Evolutionary conservation across 140 eudicot species (phyloP).

Genomic region (Bidens hawaiensis): DNA sequence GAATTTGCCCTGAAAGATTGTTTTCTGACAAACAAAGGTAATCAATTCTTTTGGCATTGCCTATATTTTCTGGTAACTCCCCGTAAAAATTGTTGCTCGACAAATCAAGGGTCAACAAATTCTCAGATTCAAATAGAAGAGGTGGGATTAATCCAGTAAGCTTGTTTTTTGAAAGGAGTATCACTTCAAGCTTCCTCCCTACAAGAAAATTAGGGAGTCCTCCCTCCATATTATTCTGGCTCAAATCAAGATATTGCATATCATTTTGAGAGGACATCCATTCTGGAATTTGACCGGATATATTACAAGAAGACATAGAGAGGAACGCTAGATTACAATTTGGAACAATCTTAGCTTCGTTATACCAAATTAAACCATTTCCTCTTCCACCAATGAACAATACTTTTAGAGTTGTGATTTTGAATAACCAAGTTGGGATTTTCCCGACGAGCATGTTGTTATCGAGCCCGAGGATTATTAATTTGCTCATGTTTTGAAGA

Average conservation of each 20-base stretch:
- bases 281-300: neutral
- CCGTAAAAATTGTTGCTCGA: constrained; percentile 53
- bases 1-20: no score
- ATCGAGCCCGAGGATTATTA: no score
- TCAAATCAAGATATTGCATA: no score
- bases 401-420: no score
- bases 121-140: constrained; percentile 32
- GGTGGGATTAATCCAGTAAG: constrained; percentile 47
- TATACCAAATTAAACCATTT: no score
- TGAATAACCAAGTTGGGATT: no score
- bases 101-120: constrained; percentile 36
- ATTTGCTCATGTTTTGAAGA: constrained; percentile 27
- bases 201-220: constrained; percentile 31
- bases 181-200: constrained; percentile 36
- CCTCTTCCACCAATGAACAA: no score
- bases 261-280: no score
- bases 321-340: constrained; percentile 34
- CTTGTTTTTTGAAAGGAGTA: constrained; percentile 44
- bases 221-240: no score
- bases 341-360: no score
- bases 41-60: constrained; percentile 33
- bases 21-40: constrained; percentile 43
- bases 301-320: constrained; percentile 30
- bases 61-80: constrained; percentile 42
- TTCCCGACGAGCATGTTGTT: no score